Evolutionary conservation across 257 asterid genomes (phyloP).

Genomic region (Buddleja alternifolia): DNA sequence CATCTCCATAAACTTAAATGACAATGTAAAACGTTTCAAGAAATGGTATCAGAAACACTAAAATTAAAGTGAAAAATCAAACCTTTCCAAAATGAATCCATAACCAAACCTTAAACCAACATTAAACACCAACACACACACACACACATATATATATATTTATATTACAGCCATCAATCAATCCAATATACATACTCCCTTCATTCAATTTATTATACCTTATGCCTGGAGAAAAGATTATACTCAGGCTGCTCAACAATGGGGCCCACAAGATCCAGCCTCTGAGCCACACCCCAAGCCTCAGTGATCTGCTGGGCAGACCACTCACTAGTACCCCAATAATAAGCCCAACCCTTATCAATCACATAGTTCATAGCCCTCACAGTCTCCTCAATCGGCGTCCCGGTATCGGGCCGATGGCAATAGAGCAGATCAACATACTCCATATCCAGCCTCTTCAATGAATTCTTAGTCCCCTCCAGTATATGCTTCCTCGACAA

Average conservation of each 20-base stretch:
- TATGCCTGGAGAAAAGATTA: slow-evolving; percentile 80
- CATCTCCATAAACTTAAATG: not conserved
- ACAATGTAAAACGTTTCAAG: not conserved
- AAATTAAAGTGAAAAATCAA: not conserved
- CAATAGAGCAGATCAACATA: slow-evolving; percentile 83
- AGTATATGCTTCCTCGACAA: slow-evolving; percentile 83
- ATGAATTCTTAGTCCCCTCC: slow-evolving; percentile 77
- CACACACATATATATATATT: no score
- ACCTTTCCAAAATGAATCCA: no score
- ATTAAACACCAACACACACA: not conserved
- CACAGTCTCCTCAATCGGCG: slow-evolving; percentile 96
- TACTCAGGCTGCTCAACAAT: slow-evolving; percentile 98
- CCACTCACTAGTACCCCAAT: slow-evolving; percentile 99
- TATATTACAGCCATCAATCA: not conserved
- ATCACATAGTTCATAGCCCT: slow-evolving; percentile 96
- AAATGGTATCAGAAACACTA: not conserved
- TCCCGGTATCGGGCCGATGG: slow-evolving; percentile 78
- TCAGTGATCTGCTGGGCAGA: slow-evolving; percentile 97
- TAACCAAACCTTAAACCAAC: not conserved
- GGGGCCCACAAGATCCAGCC: slow-evolving; percentile 93
- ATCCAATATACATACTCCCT: not conserved
- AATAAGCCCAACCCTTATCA: slow-evolving; percentile 96
- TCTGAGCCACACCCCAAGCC: slow-evolving; percentile 90
- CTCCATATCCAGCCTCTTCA: slow-evolving; percentile 90
- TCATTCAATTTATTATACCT: slow-evolving; percentile 44